Evolutionary conservation across 2,329 filamentous ascomycete genomes (phyloP).

Genomic region (Calonectria crousiana): DNA sequence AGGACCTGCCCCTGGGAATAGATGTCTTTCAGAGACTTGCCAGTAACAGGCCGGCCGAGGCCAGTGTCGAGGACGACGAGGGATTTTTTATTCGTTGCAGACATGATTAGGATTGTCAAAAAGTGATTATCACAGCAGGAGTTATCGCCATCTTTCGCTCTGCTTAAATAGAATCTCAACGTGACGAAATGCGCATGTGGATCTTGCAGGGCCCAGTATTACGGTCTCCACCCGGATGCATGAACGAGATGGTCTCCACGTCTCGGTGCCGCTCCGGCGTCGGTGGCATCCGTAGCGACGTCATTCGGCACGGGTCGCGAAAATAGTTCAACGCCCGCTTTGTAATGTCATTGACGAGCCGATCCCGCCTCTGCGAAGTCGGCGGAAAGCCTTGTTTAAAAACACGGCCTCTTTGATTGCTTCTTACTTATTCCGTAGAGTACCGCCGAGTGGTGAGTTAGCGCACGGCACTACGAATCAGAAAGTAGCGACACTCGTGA

Average conservation of each 20-base stretch:
- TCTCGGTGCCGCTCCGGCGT: neutral
- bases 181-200: neutral
- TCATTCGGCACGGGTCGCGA: neutral
- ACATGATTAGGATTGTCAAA: neutral
- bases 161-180: neutral
- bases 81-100: neutral
- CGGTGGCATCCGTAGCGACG: neutral
- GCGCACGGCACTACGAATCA: neutral
- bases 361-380: neutral
- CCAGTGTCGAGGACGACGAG: neutral
- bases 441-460: neutral
- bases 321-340: neutral
- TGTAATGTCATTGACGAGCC: neutral
- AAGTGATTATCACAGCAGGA: neutral
- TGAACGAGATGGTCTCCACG: conserved; percentile 6
- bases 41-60: neutral
- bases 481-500: neutral
- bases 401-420: neutral
- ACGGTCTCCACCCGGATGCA: neutral
- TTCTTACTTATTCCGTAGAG: neutral
- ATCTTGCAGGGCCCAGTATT: neutral
- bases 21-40: neutral
- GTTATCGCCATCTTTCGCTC: neutral
- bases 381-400: neutral
- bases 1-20: neutral